Evolutionary conservation across 305 asterid species (phyloP).

Genomic region (Striga hermonthica): DNA sequence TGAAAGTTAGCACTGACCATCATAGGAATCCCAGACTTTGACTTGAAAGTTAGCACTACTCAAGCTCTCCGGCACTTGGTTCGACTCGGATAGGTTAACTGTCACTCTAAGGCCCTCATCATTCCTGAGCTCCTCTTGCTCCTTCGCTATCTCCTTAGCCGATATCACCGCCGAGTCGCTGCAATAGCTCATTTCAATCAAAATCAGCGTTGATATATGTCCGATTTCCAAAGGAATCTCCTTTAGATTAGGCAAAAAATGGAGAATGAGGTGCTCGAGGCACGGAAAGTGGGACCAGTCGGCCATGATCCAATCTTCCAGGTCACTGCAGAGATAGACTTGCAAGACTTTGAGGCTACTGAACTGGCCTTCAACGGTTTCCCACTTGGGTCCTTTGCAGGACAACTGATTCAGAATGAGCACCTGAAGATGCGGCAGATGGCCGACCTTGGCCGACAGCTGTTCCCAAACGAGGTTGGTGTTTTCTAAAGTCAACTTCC

Average conservation of each 20-base stretch:
- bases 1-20: too few relatives aligned
- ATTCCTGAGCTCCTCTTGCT: background rate
- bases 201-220: background rate
- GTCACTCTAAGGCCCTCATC: background rate
- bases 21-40: too few relatives aligned
- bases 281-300: background rate
- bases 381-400: too few relatives aligned
- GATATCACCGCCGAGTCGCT: background rate
- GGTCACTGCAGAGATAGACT: too few relatives aligned
- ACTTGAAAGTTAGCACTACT: too few relatives aligned
- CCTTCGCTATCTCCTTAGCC: background rate
- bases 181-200: background rate
- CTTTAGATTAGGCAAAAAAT: background rate
- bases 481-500: background rate
- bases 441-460: background rate
- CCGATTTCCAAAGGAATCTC: slow-evolving; percentile 1
- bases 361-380: too few relatives aligned
- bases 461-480: background rate
- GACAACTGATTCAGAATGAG: too few relatives aligned
- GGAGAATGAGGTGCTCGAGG: background rate
- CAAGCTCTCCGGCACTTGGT: too few relatives aligned
- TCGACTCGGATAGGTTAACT: background rate
- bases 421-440: too few relatives aligned
- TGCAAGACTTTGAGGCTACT: background rate
- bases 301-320: too few relatives aligned